These are phyloP conservation scores for Anisodus tanguticus DNA, from an alignment of 257 asterid species.

Conservation along the genomic window DNA sequence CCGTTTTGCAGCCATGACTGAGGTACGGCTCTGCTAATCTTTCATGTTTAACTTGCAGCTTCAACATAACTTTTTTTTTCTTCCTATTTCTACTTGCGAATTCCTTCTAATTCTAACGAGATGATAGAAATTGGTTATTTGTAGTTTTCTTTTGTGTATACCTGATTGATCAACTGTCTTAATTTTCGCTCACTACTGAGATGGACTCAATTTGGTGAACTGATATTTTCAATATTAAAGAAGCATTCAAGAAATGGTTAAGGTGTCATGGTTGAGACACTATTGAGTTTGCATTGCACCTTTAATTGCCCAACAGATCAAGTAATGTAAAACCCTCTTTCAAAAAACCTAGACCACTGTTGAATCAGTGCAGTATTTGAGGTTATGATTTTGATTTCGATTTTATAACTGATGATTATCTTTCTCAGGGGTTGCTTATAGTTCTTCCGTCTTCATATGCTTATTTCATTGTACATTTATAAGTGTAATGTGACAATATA, in stretches of 20 bases:
- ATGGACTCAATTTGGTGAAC: not conserved
- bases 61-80: not conserved
- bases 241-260: too few species aligned
- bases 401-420: not conserved
- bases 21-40: constrained; percentile 51
- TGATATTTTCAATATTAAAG: not conserved
- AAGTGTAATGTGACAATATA: not conserved
- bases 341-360: too few species aligned
- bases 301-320: not conserved
- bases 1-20: constrained; percentile 73
- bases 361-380: too few species aligned
- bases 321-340: not conserved
- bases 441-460: not conserved
- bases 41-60: constrained; percentile 5
- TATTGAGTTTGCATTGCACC: too few species aligned
- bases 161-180: constrained; percentile 21
- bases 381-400: not conserved
- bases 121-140: not conserved
- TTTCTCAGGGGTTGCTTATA: not conserved
- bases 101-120: not conserved
- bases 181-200: not conserved
- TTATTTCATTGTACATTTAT: not conserved
- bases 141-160: not conserved
- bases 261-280: too few species aligned
- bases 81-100: not conserved